Evolutionary conservation across 164 flowering plant genomes (phyloP).

Genomic region (Paratinospora sagittata): DNA sequence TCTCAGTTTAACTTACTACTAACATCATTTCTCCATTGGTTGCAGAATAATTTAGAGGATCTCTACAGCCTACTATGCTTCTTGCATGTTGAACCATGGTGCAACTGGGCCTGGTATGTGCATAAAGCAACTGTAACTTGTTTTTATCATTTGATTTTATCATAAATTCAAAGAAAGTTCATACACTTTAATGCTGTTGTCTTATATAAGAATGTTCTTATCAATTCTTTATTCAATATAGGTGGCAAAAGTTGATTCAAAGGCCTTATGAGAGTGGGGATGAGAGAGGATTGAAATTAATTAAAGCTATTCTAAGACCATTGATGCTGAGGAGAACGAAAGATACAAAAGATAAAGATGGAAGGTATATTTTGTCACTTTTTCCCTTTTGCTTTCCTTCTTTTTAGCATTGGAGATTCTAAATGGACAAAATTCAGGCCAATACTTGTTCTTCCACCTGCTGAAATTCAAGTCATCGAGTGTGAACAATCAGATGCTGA

Average conservation of each 20-base stretch:
- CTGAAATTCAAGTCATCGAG: slow-evolving; percentile 52
- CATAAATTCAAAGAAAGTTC: background rate
- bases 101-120: slow-evolving; percentile 81
- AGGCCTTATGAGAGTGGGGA: slow-evolving; percentile 73
- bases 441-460: slow-evolving; percentile 74
- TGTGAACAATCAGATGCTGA: slow-evolving; percentile 79
- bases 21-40: slow-evolving; percentile 8
- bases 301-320: slow-evolving; percentile 64
- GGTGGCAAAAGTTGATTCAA: slow-evolving; percentile 75
- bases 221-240: slow-evolving; percentile 16
- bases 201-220: background rate
- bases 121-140: background rate
- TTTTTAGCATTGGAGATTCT: background rate
- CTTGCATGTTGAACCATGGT: slow-evolving; percentile 82
- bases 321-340: slow-evolving; percentile 82
- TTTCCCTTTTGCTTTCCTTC: background rate
- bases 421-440: slow-evolving; percentile 35
- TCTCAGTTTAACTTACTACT: background rate
- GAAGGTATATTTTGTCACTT: slow-evolving; percentile 39
- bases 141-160: background rate
- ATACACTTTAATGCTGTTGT: background rate
- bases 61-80: slow-evolving; percentile 73
- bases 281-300: slow-evolving; percentile 47
- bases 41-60: slow-evolving; percentile 85
- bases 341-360: slow-evolving; percentile 61